Base-by-base conservation (phyloP, 78 protist genomes). In the Dictyostelium firmibasis region DNA sequence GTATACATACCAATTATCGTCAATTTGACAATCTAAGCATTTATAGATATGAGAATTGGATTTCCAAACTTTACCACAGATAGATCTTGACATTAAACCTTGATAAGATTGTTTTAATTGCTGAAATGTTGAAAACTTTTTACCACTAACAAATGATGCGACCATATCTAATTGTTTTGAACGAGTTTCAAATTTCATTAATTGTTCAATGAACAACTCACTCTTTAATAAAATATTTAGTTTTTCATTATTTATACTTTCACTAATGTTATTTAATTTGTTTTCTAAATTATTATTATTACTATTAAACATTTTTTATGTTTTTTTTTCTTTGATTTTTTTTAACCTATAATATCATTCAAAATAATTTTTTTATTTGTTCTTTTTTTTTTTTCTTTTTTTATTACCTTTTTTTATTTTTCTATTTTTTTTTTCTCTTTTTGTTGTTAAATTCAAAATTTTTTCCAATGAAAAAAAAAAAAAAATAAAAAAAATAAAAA, bases 11-110 rank as follows among this genome's bases (percentile, higher is more conserved):
- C 83, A 86, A 25, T 77, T 77, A 11, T 86, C 92, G 18, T 86
- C 92, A 1, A 76, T 33, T 76, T 86, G 92, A 60, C 92, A 86
- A 14, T 86, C 92, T 35, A 43, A 25, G 41, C 92, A 86, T 50
- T 86, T 86, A 36, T 86, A 86, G 20, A 86, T 76, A 33, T 47
- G 78, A 14, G 76, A 27, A 60, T 86, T 43, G 0, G 60, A n/a
- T 7, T 85, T 85, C 92, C 92, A 86, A 38, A 86, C 92, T 33
- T 47, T 86, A 47, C 72, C 81, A 25, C 92, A 86, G 0, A 43
- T 43, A 7, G 83, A 77, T 41, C 60, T 77, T n/a, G 60, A 41
- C 6, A 41, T 11, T 77, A 9, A 20, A 43, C 41, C 83, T 23
- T n/a, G 29, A 33, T 77, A 77, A 1, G 50, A 41, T 25, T 77